phyloP scores from a whole-genome alignment of 805 yeast genomes.

The Cyberlindnera xylosilytica region DNA sequence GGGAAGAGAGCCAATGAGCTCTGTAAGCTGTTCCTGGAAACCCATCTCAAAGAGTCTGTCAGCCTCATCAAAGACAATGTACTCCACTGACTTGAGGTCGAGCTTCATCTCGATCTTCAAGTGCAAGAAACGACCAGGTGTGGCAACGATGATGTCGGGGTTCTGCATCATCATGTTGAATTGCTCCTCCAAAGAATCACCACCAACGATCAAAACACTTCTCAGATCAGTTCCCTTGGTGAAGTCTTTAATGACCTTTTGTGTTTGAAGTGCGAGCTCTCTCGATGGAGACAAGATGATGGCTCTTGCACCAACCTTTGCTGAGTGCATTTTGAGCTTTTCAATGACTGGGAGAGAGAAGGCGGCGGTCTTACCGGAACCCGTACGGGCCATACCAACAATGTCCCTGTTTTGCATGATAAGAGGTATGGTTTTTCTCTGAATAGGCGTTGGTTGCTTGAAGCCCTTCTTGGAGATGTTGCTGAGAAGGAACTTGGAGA shows the following conservation, averaged over 20 bases:
- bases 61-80: slow-evolving; percentile 94
- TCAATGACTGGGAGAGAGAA: slow-evolving; percentile 89
- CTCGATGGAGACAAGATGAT: slow-evolving; percentile 90
- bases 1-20: slow-evolving; percentile 80
- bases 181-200: slow-evolving; percentile 97
- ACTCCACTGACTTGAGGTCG: slow-evolving; percentile 79
- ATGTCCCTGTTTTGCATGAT: slow-evolving; percentile 87
- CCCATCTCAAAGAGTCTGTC: slow-evolving; percentile 97
- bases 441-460: slow-evolving; percentile 96
- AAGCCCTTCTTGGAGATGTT: slow-evolving; percentile 84
- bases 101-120: slow-evolving; percentile 92
- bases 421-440: slow-evolving; percentile 90
- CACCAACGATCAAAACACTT: slow-evolving; percentile 84
- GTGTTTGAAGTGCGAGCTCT: slow-evolving; percentile 93
- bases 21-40: slow-evolving; percentile 89
- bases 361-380: slow-evolving; percentile 99
- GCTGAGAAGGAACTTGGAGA: slow-evolving; percentile 63
- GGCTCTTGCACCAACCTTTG: slow-evolving; percentile 87
- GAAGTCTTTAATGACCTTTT: slow-evolving; percentile 85
- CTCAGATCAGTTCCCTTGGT: slow-evolving; percentile 80
- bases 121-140: slow-evolving; percentile 97
- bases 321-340: slow-evolving; percentile 75
- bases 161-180: slow-evolving; percentile 87
- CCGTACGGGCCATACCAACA: slow-evolving; percentile 99
- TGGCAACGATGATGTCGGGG: slow-evolving; percentile 93